Base-by-base conservation (phyloP, 805 yeast species). In the Barnettozyma populi region DNA sequence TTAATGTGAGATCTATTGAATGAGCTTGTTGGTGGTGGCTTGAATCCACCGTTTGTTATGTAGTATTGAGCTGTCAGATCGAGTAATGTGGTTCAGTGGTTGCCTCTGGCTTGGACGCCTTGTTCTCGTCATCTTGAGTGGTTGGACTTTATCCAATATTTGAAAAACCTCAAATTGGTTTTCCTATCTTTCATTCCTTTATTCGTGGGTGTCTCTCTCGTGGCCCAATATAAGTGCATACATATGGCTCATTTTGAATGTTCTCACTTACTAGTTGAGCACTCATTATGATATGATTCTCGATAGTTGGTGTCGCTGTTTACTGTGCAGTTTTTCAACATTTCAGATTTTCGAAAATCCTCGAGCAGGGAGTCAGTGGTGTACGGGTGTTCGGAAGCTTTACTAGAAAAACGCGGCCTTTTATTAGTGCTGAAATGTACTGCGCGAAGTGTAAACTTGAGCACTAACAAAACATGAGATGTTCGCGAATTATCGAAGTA, bases 261-360 rank as follows among this genome's bases (percentile, higher is more conserved):
- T 37, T 21, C 21, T 38, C 52, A 61, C 65, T 53, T 52, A 61
- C 65, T 56, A 60, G 57, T 61, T 60, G 65, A 54, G 65, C 62
- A 57, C 61, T 59, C 65, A 61, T 61, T 57, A 47, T 37, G 50
- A 47, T 45, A 44, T 37, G 37, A 34, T 50, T 48, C 25, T 48
- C 42, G 37, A 42, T 45, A 35, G 45, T 47, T 47, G 39, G 37
- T 35, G 36, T 36, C 25, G 18, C n/a, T 40, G 16, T 7, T 21
- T 39, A 25, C 39, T 36, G 40, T 32, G 36, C 47, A 40, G 45
- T 36, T 48, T 48, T 48, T 48, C 51, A 48, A 48, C 47, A 36
- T 38, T 29, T 37, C 41, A 47, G 31, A 24, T 20, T 37, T 40
- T 29, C 41, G 46, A 40, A 19, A 36, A 31, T n/a, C 36, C 37